Evolutionary conservation across 148 eudicot genomes (phyloP), one percentile per base, ranked within the genome.

Genomic region (Chenopodium formosanum): DNA sequence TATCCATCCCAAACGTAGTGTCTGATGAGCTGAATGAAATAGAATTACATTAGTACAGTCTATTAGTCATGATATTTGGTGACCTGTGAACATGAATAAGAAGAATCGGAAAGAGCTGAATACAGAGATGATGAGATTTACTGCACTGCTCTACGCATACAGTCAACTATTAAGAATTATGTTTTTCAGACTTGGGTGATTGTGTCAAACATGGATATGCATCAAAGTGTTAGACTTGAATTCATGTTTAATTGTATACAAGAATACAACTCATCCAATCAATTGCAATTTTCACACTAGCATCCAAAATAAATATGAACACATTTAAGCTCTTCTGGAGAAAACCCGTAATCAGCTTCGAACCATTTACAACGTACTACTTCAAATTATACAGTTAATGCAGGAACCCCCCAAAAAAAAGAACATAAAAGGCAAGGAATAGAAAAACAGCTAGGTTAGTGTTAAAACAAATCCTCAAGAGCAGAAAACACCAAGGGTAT

Each of bases 1-100:
- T 92, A 87, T 94, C 99, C 95, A 94, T 94, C 84, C 97, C 97
- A 79, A 96, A 95, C 31, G 98, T 91, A 58, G 91, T 92, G 87
- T 94, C 99, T 81, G 99, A 95, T 82, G 98, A 96, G 84, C 99
- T 96, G 84, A 79, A 88, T 25, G 73, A 84, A 52, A 19, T 56
- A 72, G 70, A n/a, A 75, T 47, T 31, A 68, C 16, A 69, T 75
- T 74, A 53, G 44, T 32, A n/a, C 29, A 58, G 68, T 73, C 34
- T 34, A 53, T 52, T 46, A 29, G 71, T 77, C 40, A 71, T 71
- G 17, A 62, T 12, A 1, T 69, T 14, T 29, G 10, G 62, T 20
- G 60, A 20, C 20, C 20, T 23, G 71, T 44, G 73, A 7, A 22
- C 29, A 27, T 23, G n/a, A 27, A 20, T 7, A 67, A 20, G 4